These are phyloP conservation scores for Rhododendron henanense DNA, from an alignment of 148 eudicot genomes.

Conservation along the genomic window DNA sequence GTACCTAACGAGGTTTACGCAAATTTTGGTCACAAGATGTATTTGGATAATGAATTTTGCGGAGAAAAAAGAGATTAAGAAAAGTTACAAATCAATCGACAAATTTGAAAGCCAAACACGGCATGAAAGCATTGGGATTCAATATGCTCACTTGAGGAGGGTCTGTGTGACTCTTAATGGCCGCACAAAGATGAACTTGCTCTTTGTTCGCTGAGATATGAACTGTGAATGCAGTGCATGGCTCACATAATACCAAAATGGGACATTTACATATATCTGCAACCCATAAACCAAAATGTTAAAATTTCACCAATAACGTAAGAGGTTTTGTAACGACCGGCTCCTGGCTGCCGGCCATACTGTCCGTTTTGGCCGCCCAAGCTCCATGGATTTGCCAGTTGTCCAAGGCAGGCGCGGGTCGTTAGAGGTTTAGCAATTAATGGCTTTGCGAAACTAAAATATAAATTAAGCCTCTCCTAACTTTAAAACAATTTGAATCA, in stretches of 20 bases:
- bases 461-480: background rate
- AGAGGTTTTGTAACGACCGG: too few relatives aligned
- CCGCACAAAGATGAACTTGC: constrained; percentile 54
- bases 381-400: too few relatives aligned
- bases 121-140: background rate
- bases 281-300: constrained; percentile 5
- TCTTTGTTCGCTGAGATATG: constrained; percentile 42
- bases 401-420: background rate
- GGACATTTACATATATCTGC: constrained; percentile 73
- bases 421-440: background rate
- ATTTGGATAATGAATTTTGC: background rate
- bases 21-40: background rate
- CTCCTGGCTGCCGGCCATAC: too few relatives aligned
- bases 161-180: constrained; percentile 60
- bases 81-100: too few relatives aligned
- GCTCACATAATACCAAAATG: constrained; percentile 59
- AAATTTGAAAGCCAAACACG: background rate
- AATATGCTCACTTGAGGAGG: constrained; percentile 58
- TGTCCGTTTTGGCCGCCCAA: too few relatives aligned
- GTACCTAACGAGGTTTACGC: constrained; percentile 32
- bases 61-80: background rate
- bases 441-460: background rate
- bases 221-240: constrained; percentile 45
- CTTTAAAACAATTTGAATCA: background rate
- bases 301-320: too few relatives aligned